Evolutionary conservation across 495 filamentous ascomycete species (phyloP).

Genomic region (Aspergillus bridgeri): DNA sequence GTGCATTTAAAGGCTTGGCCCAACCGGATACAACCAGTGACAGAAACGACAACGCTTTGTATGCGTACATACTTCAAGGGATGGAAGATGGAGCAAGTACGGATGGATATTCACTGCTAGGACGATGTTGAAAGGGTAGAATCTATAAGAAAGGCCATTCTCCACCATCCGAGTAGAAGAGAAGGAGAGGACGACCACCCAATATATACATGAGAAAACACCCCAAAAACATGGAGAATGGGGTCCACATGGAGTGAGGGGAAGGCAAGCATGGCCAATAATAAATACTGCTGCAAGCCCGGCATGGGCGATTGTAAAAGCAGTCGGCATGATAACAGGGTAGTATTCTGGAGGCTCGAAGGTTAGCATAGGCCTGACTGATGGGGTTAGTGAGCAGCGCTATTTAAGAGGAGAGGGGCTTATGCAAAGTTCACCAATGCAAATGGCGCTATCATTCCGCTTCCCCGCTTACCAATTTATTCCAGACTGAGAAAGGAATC

Average conservation of each 20-base stretch:
- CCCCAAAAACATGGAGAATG: not conserved
- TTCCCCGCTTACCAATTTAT: not conserved
- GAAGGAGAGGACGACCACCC: not conserved
- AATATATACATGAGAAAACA: not conserved
- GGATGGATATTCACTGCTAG: not conserved
- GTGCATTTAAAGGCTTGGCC: conserved; percentile 10
- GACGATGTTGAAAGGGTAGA: not conserved
- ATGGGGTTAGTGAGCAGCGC: not conserved
- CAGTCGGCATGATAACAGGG: conserved; percentile 9
- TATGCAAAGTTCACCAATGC: not conserved
- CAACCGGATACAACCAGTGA: conserved; percentile 25
- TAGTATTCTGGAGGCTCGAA: conserved; percentile 4
- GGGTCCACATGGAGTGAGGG: conserved; percentile 10
- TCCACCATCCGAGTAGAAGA: not conserved
- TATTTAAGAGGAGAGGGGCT: not conserved
- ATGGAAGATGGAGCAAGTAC: not conserved
- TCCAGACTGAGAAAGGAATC: no score
- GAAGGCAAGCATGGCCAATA: no score
- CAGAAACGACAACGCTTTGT: conserved; percentile 21
- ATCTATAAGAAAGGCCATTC: not conserved
- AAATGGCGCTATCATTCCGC: not conserved
- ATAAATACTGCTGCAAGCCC: not conserved
- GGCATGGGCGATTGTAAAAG: not conserved
- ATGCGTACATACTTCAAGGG: conserved; percentile 25
- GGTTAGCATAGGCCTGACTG: no score